Evolutionary conservation across 768 basidiomycete species (phyloP), one percentile per base, ranked within the genome.

Genomic region (Porpolomopsis calyptriformis): DNA sequence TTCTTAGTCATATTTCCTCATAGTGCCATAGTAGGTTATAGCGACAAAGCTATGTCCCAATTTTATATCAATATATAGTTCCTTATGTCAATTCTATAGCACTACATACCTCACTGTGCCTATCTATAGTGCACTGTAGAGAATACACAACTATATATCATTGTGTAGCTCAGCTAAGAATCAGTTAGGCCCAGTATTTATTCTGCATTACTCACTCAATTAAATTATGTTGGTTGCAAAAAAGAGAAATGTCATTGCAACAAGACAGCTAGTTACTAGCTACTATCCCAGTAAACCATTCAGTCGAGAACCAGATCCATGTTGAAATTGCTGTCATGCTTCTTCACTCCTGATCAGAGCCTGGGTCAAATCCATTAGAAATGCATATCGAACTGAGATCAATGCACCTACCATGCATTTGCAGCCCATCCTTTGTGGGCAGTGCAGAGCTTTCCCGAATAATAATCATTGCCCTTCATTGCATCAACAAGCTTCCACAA

Each of bases 381-480:
- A n/a, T n/a, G n/a, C n/a, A 41, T 41, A 7, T 31, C 14, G 7
- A 8, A 24, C 14, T 20, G 18, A 24, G 19, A 41, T 39, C 10
- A n/a, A 10, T 10, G n/a, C 37, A 39, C 37, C 20, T 20, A 41
- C 40, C 14, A 9, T 12, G 40, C 40, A 11, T 24, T 41, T n/a
- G n/a, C 23, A 24, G 40, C 40, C 40, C 40, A 41, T 14, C 8
- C 14, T 24, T 24, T 24, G 14, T 24, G 22, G 25, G 40, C 40
- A n/a, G 40, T 24, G 19, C 40, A 41, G 23, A 41, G 26, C 19
- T 41, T 41, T 41, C 14, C 14, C 40, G 22, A 41, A 23, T 41
- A 24, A 19, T 41, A 41, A 11, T 5, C 18, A 24, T 23, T 27
- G 9, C 14, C 14, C 12, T 24, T 23, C 40, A 24, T 8, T 7